Evolutionary conservation across 1,139 yeast species (phyloP).

Genomic region (Candida pseudoviswanathii): DNA sequence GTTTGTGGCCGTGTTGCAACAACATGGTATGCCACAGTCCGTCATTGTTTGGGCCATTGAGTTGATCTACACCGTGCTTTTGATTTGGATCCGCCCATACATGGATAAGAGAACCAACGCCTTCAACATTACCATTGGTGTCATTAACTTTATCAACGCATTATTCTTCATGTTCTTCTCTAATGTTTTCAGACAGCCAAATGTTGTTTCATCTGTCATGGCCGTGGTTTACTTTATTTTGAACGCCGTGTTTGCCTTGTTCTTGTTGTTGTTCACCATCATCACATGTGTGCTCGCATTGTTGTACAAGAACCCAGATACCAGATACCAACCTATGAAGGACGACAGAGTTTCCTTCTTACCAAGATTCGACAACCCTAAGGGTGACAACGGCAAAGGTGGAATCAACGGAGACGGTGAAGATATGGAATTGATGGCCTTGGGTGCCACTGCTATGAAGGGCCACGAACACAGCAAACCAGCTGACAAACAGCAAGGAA

Average conservation of each 20-base stretch:
- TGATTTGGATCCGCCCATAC: constrained; percentile 80
- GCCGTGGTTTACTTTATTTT: constrained; percentile 89
- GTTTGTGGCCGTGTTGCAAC: constrained; percentile 84
- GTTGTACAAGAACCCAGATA: constrained; percentile 89
- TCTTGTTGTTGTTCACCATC: constrained; percentile 80
- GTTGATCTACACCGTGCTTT: constrained; percentile 59
- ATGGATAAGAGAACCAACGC: constrained; percentile 94
- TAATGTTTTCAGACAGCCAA: constrained; percentile 79
- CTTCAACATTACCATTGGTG: constrained; percentile 82
- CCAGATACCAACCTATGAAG: constrained; percentile 93
- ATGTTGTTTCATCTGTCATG: constrained; percentile 85
- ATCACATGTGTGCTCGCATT: constrained; percentile 85
- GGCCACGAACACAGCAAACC: constrained; percentile 57
- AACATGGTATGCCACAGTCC: constrained; percentile 78
- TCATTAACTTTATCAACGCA: constrained; percentile 79
- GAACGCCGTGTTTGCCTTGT: constrained; percentile 86
- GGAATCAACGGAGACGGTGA: constrained; percentile 33
- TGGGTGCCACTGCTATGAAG: constrained; percentile 86
- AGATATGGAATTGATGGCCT: constrained; percentile 80
- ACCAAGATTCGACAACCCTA: constrained; percentile 60
- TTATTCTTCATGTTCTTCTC: constrained; percentile 89
- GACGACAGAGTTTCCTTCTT: constrained; percentile 94
- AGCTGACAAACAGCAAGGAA: constrained; percentile 24
- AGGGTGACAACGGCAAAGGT: constrained; percentile 30
- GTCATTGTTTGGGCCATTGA: constrained; percentile 77